Percentiles rank a stretch among this genome's conserved stretches.
Evolutionary conservation across 2,329 filamentous ascomycete species (phyloP).

Genomic region (Zymoseptoria tritici): DNA sequence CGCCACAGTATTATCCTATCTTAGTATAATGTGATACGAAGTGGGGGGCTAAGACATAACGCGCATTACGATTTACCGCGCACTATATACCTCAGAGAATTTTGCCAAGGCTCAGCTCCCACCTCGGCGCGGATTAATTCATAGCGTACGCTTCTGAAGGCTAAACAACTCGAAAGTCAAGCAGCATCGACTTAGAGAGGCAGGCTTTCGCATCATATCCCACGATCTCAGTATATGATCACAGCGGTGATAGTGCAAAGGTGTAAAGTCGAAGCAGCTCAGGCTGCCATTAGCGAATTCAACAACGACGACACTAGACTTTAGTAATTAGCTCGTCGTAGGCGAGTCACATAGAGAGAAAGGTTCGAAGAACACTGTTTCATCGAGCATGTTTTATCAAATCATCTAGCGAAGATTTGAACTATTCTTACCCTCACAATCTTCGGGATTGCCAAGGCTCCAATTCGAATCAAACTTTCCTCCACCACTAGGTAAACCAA

Average conservation of each 20-base stretch:
- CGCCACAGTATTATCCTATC: not conserved
- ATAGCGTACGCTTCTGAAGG: not conserved
- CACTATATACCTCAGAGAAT: not conserved
- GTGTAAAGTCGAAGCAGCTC: not conserved
- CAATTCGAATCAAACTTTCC: too few relatives aligned
- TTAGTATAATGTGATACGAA: not conserved
- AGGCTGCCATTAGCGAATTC: not conserved
- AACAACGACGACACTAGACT: not conserved
- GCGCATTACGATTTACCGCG: not conserved
- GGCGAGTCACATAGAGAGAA: not conserved
- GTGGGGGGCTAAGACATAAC: not conserved
- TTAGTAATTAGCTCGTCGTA: not conserved
- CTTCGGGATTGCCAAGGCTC: not conserved
- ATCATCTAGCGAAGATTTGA: too few relatives aligned
- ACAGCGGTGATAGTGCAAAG: not conserved
- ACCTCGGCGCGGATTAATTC: too few relatives aligned
- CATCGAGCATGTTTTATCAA: not conserved
- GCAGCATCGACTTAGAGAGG: not conserved
- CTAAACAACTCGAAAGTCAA: not conserved
- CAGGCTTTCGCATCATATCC: not conserved
- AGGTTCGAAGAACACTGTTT: not conserved
- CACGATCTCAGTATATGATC: too few relatives aligned
- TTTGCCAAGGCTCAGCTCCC: too few relatives aligned
- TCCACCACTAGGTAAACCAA: too few relatives aligned
- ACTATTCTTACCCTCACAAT: too few relatives aligned